These are phyloP conservation scores for Nakazawaea holstii DNA, from an alignment of 805 yeast species.

Conservation along the genomic window DNA sequence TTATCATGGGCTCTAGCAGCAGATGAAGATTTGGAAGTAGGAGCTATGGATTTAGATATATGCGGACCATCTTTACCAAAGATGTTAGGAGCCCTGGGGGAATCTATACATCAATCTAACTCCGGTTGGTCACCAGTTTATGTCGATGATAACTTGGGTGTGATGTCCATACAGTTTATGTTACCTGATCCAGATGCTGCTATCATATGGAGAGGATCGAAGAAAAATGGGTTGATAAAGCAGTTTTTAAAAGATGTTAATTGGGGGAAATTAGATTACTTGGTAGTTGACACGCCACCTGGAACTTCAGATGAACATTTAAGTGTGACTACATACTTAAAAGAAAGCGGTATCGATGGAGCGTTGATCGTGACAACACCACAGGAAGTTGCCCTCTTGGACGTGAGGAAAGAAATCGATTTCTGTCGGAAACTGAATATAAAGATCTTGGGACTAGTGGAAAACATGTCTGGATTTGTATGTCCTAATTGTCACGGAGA, in stretches of 20 bases:
- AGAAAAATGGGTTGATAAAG: constrained; percentile 87
- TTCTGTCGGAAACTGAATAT: constrained; percentile 91
- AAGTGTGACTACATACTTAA: constrained; percentile 80
- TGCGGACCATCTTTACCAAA: constrained; percentile 97
- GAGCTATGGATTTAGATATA: constrained; percentile 95
- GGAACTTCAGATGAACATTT: constrained; percentile 98
- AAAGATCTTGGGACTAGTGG: constrained; percentile 83
- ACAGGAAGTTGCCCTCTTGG: constrained; percentile 92
- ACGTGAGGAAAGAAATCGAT: constrained; percentile 93
- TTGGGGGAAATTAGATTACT: constrained; percentile 87
- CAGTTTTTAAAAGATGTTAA: constrained; percentile 92
- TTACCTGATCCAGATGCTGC: constrained; percentile 91
- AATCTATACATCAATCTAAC: constrained; percentile 80
- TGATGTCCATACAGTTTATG: constrained; percentile 95
- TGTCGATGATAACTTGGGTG: constrained; percentile 88
- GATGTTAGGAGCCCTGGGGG: constrained; percentile 90
- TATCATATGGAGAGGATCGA: constrained; percentile 96
- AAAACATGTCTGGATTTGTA: constrained; percentile 97
- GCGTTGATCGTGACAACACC: constrained; percentile 95
- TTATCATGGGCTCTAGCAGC: constrained; percentile 95
- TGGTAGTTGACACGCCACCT: constrained; percentile 95
- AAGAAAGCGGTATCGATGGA: constrained; percentile 90
- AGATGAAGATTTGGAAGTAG: constrained; percentile 75
- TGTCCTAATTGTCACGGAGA: constrained; percentile 93
- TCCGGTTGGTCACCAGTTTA: constrained; percentile 97